Base-by-base conservation (phyloP, 257 asterid species). In the Plantago ovata region DNA sequence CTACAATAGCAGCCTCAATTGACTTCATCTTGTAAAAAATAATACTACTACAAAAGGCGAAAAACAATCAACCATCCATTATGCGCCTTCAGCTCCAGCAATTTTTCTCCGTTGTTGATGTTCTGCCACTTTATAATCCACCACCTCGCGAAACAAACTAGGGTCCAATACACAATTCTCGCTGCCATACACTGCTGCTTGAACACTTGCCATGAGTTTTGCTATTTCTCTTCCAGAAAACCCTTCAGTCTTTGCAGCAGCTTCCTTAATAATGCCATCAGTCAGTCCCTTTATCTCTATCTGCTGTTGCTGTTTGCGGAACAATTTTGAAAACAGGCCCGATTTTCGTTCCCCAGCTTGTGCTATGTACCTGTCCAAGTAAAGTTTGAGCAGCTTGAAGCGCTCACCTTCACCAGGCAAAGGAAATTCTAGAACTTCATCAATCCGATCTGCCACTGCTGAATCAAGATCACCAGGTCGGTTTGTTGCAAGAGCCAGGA, bases 201-300 rank as follows among this genome's bases (percentile, higher is more conserved):
- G 98, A 66, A 92, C 89, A 54, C 97, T 69, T 1, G 95, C 97
- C 97, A 92, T 82, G 76, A 88, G 79, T 75, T 92, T 88, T 0
- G 98, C 98, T 0, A 88, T 81, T 75, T 92, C 98, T 59, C 98
- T 81, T 23, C 98, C 98, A 11, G 96, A 92, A 74, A 92, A 92
- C 3, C 95, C 98, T 24, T 65, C 77, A 0, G 86, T 84, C 72
- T 69, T 88, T 8, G 78, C 82, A 21, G 95, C 98, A 46, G 95
- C 96, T 77, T 88, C 98, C 69, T 67, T 84, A 28, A 92, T 54
- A 22, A 88, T 67, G n/a, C 84, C 97, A 39, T 92, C 95, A 7
- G 65, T 79, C 52, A 92, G 9, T 23, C 95, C 97, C 73, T 71
- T 77, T 20, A 80, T 76, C 71, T 92, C 94, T 49, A 88, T 88